Evolutionary conservation across 2,329 filamentous ascomycete species (phyloP), one percentile per base, ranked within the genome.

Genomic region (Colletotrichum sp.): DNA sequence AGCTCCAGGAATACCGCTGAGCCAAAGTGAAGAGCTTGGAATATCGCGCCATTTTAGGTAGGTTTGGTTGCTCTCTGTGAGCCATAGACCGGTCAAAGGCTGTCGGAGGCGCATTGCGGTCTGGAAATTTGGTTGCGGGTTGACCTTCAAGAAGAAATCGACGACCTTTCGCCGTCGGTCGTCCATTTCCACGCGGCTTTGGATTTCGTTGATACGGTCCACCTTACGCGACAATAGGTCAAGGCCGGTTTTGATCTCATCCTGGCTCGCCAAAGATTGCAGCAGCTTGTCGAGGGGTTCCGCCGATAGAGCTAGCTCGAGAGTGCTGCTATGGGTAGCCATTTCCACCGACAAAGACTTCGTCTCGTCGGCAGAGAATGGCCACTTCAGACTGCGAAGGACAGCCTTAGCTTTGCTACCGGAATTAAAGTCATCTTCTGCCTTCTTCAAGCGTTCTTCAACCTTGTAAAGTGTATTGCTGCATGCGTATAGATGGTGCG

Each of bases 61-160:
- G 1, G 36, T 62, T 2, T 34, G 3, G 7, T 61, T 16, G n/a
- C 24, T n/a, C 8, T 47, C n/a, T 0, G 68, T 54, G 6, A 70
- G 68, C 68, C 68, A 70, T 11, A 70, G 9, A 4, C 68, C 68
- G 1, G 62, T 66, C 6, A 70, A 4, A 4, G 68, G 68, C 1
- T 66, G 68, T 4, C 51, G 68, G 0, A 70, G 13, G 8, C 34
- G 47, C 27, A 24, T 13, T 0, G 43, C 0, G 1, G n/a, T 47
- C 18, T 47, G 43, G n/a, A 47, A 47, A 0, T 21, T 47, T 3
- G 43, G n/a, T 6, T 47, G 43, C 0, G 43, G 43, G 0, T 47
- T 47, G 9, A 47, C 43, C n/a, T 21, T 47, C n/a, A 47, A 12
- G 0, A 47, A 47, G n/a, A 21, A 47, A 21, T 13, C 0, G 0